phyloP scores from a whole-genome alignment of 768 basidiomycete genomes.

The Fistulinella prunicolor region DNA sequence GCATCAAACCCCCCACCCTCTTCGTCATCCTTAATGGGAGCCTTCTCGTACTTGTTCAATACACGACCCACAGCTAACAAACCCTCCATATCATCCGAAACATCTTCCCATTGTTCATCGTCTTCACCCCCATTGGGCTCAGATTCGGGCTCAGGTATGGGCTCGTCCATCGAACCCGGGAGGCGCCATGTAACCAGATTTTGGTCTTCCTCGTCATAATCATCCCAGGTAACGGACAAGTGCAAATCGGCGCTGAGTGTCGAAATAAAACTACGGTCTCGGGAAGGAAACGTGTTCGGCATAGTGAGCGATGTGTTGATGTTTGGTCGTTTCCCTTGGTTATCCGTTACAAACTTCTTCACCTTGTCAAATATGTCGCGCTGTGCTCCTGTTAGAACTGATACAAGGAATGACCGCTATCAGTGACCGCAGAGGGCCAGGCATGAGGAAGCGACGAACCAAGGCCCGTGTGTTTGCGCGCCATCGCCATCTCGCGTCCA shows the following conservation, averaged over 20 bases:
- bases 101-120: slow-evolving; percentile 47
- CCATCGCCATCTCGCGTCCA: slow-evolving; percentile 61
- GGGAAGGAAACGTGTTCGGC: slow-evolving; percentile 75
- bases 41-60: slow-evolving; percentile 83
- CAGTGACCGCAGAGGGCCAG: background rate
- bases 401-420: background rate
- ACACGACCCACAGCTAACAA: slow-evolving; percentile 75
- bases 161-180: slow-evolving; percentile 44
- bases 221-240: slow-evolving; percentile 86
- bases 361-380: slow-evolving; percentile 77
- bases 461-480: slow-evolving; percentile 55
- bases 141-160: slow-evolving; percentile 32
- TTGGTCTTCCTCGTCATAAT: slow-evolving; percentile 80
- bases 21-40: slow-evolving; percentile 69
- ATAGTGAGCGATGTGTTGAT: slow-evolving; percentile 51
- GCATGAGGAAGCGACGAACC: slow-evolving; percentile 42
- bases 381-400: slow-evolving; percentile 73
- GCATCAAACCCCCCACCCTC: slow-evolving; percentile 76
- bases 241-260: slow-evolving; percentile 76
- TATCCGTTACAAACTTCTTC: slow-evolving; percentile 65
- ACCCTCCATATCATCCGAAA: slow-evolving; percentile 63
- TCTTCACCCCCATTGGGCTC: slow-evolving; percentile 44
- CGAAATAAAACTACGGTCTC: slow-evolving; percentile 77
- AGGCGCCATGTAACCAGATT: slow-evolving; percentile 71
- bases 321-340: slow-evolving; percentile 32